Conservation (phyloP, 352 stramenopile genomes). For the Phytopythium vexans region DNA sequence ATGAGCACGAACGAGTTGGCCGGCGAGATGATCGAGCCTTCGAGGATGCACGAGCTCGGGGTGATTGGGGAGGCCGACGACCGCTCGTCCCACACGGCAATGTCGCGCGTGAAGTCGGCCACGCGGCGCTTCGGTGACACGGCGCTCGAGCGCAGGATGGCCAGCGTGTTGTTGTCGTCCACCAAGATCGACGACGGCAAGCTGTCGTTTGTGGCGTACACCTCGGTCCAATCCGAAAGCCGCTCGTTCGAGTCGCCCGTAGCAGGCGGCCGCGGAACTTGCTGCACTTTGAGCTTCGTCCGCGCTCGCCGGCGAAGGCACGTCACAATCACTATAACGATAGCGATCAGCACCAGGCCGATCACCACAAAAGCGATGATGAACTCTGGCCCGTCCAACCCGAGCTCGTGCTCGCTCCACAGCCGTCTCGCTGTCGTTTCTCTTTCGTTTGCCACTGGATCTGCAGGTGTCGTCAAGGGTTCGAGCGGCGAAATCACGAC, state of each 20-base stretch:
- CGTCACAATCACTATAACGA: neutral
- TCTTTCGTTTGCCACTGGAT: too few species aligned
- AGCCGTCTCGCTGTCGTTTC: neutral
- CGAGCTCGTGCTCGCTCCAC: neutral
- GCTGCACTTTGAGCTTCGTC: neutral
- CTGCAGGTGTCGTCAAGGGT: too few species aligned
- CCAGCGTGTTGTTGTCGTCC: slow-evolving; percentile 42
- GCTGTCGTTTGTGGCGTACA: slow-evolving; percentile 38
- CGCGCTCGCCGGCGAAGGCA: slow-evolving; percentile 3
- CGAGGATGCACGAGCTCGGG: slow-evolving; percentile 35
- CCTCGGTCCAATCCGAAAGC: slow-evolving; percentile 42
- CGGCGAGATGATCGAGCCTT: slow-evolving; percentile 25
- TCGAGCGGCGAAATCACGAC: too few species aligned
- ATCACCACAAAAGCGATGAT: slow-evolving; percentile 1
- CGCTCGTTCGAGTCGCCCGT: slow-evolving; percentile 23
- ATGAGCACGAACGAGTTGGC: slow-evolving; percentile 41
- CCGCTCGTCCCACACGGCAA: slow-evolving; percentile 45
- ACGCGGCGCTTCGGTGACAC: slow-evolving; percentile 25
- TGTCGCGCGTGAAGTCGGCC: slow-evolving; percentile 43
- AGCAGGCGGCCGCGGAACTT: slow-evolving; percentile 3
- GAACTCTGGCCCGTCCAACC: neutral
- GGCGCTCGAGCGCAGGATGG: slow-evolving; percentile 44
- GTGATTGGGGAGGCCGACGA: slow-evolving; percentile 49
- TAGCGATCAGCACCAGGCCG: neutral
- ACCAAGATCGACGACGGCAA: slow-evolving; percentile 26